These are phyloP conservation scores for Lecanosticta acicola DNA, from an alignment of 2,329 filamentous ascomycete genomes.

Conservation along the genomic window DNA sequence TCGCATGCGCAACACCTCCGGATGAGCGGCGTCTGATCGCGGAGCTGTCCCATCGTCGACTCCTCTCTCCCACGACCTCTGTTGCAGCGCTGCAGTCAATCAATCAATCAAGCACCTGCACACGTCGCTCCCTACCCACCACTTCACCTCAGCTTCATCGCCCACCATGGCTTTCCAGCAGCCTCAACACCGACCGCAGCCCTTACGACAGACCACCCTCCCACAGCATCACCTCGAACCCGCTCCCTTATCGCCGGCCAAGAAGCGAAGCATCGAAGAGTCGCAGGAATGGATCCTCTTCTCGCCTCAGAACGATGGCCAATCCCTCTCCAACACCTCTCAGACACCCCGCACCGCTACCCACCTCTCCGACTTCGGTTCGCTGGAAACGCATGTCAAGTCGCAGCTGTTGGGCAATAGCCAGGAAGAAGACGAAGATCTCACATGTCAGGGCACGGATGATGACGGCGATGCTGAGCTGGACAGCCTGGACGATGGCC, in stretches of 20 bases:
- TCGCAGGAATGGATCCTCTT: conserved; percentile 97
- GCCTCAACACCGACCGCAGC: conserved; percentile 18
- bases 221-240: conserved; percentile 14
- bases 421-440: conserved; percentile 39
- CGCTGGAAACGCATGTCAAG: conserved; percentile 62
- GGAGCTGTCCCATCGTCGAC: neutral
- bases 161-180: conserved; percentile 22
- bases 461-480: conserved; percentile 62
- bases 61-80: neutral
- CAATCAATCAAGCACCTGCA: neutral
- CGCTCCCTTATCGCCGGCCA: conserved; percentile 32
- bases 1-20: conserved; percentile 7
- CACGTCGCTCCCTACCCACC: neutral
- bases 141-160: conserved; percentile 7
- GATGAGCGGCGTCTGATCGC: neutral
- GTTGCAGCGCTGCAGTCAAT: neutral
- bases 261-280: conserved; percentile 54
- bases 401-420: conserved; percentile 40
- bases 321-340: conserved; percentile 62
- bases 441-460: conserved; percentile 40
- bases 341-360: conserved; percentile 64
- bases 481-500: conserved; percentile 86
- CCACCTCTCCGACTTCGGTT: conserved; percentile 73
- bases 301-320: conserved; percentile 56
- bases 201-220: conserved; percentile 16